Percentiles rank a stretch among this genome's conserved stretches.
Conservation (phyloP, 306 rosid species). For the Casuarina glauca region DNA sequence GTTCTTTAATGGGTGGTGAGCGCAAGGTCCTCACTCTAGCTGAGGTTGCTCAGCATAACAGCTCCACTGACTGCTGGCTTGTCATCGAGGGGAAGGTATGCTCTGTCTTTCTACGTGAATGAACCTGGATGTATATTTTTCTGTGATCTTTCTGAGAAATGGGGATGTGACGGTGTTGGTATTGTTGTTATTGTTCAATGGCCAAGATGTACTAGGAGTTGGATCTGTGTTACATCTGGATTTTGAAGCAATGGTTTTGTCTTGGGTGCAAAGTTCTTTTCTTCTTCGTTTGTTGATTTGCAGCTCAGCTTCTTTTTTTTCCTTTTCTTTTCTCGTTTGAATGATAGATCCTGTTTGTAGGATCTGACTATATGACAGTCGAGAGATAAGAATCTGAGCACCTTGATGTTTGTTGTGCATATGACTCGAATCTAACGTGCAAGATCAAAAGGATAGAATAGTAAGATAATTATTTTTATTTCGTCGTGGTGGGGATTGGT, state of each 20-base stretch:
- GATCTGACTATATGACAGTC: not conserved
- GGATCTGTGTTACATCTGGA: conserved; percentile 14
- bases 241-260: not conserved
- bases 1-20: conserved; percentile 52
- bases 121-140: not conserved
- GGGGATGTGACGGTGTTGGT: not conserved
- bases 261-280: not conserved
- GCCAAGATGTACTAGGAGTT: not conserved
- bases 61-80: conserved; percentile 76
- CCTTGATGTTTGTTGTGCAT: not conserved
- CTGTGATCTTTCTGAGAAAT: not conserved
- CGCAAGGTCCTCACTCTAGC: conserved; percentile 56
- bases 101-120: not conserved
- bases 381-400: not conserved
- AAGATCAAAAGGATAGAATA: not conserved
- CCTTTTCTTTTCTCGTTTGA: not conserved
- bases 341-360: not conserved
- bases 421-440: not conserved
- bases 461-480: not conserved
- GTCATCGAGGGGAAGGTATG: conserved; percentile 75
- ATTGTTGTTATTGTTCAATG: not conserved
- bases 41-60: conserved; percentile 61
- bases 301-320: not conserved
- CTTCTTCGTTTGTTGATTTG: not conserved
- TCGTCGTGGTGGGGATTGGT: not conserved